These are phyloP conservation scores for Aspergillus fijiensis DNA, from an alignment of 2,329 filamentous ascomycete genomes.

Conservation along the genomic window DNA sequence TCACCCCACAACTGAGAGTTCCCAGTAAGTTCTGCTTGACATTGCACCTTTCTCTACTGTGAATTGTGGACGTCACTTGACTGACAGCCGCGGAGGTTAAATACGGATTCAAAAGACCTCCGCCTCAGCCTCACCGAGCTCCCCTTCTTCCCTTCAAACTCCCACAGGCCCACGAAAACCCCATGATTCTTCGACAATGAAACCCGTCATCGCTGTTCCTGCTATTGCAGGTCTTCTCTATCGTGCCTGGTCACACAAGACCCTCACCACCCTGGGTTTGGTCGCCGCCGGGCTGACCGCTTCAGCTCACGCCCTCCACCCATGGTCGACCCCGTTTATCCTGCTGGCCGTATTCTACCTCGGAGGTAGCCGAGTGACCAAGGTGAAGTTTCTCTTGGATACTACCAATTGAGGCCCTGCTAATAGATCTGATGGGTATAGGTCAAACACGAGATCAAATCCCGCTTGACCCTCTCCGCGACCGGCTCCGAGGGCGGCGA, in stretches of 20 bases:
- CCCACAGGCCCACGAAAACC: neutral
- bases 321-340: slow-evolving; percentile 87
- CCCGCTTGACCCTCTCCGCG: slow-evolving; percentile 73
- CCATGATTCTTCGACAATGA: slow-evolving; percentile 33
- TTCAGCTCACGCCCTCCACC: slow-evolving; percentile 80
- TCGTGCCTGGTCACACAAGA: slow-evolving; percentile 69
- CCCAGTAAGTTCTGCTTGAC: too few relatives aligned
- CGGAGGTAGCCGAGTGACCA: slow-evolving; percentile 78
- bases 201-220: slow-evolving; percentile 45
- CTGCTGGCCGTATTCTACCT: slow-evolving; percentile 84
- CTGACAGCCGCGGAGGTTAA: neutral
- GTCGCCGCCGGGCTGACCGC: slow-evolving; percentile 71
- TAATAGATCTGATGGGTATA: slow-evolving; percentile 34
- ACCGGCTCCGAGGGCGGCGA: slow-evolving; percentile 72
- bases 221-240: slow-evolving; percentile 60
- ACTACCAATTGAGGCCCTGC: neutral
- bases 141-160: neutral
- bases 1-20: too few relatives aligned
- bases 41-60: too few relatives aligned
- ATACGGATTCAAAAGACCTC: neutral
- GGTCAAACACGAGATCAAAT: slow-evolving; percentile 86
- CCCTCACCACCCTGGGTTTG: slow-evolving; percentile 75
- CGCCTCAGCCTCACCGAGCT: too few relatives aligned
- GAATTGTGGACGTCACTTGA: neutral
- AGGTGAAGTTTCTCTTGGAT: slow-evolving; percentile 50